phyloP scores from a whole-genome alignment of 805 yeast genomes.

The Metahyphopichia silvanorum region DNA sequence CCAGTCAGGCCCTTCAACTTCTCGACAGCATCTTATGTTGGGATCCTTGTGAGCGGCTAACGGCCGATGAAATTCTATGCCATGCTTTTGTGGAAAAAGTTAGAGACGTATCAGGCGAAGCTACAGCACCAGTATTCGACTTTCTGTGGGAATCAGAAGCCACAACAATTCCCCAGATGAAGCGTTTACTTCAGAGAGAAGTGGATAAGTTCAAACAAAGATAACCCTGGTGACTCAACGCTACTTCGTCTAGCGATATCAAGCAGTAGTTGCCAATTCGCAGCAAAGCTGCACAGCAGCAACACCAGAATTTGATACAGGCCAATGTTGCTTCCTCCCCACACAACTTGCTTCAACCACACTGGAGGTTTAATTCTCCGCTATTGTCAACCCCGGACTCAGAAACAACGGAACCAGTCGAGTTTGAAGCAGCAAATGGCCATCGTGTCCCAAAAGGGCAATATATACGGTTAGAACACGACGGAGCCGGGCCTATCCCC shows the following conservation, averaged over 20 bases:
- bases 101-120: constrained; percentile 42
- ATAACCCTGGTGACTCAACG: constrained; percentile 1
- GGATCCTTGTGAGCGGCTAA: constrained; percentile 54
- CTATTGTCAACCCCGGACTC: no score
- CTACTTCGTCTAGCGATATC: background rate
- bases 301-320: no score
- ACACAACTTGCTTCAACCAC: no score
- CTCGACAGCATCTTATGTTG: constrained; percentile 58
- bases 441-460: no score
- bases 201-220: constrained; percentile 45
- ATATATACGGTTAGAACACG: no score
- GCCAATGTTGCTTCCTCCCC: no score
- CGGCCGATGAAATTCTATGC: constrained; percentile 53
- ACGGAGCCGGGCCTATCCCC: no score
- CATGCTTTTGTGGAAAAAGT: constrained; percentile 56
- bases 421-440: no score
- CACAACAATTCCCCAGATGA: constrained; percentile 34
- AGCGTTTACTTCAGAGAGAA: constrained; percentile 48
- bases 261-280: background rate
- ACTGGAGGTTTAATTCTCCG: no score
- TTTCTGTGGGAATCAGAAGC: constrained; percentile 57
- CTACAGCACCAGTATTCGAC: constrained; percentile 65
- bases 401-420: no score
- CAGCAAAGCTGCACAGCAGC: background rate
- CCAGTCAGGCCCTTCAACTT: constrained; percentile 47